A percentile compares a stretch with the other conserved stretches of the same genome.
Conservation (phyloP, 2,329 filamentous ascomycete genomes). For the Fusarium mangiferae region DNA sequence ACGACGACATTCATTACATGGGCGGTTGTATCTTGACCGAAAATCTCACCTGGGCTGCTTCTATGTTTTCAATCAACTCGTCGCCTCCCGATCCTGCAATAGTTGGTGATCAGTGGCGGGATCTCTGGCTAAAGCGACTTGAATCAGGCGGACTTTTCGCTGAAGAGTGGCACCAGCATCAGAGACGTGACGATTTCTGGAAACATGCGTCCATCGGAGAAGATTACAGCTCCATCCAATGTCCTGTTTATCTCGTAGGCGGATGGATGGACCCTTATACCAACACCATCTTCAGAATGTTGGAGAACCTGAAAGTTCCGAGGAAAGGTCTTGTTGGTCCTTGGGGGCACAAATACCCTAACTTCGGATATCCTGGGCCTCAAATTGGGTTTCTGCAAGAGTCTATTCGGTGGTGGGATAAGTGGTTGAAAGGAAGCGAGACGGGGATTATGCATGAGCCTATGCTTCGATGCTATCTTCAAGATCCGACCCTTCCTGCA, state of each 20-base stretch:
- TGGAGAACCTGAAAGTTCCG: neutral
- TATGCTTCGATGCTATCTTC: neutral
- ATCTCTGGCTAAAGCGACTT: neutral
- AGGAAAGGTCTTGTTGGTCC: conserved; percentile 10
- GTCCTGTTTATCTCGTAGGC: neutral
- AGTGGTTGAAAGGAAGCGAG: conserved; percentile 2
- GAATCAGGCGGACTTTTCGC: neutral
- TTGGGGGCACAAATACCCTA: conserved; percentile 4
- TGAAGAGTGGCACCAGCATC: conserved; percentile 1
- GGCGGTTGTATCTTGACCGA: conserved; percentile 5
- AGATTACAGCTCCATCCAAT: conserved; percentile 1
- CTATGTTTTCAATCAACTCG: conserved; percentile 3
- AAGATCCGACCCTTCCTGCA: neutral
- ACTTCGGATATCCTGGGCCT: neutral
- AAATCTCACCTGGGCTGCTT: conserved; percentile 7
- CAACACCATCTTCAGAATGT: conserved; percentile 12
- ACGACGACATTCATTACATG: conserved; percentile 14
- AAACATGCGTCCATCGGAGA: neutral
- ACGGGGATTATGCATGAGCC: conserved; percentile 5
- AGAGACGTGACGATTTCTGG: neutral
- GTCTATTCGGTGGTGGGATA: conserved; percentile 1
- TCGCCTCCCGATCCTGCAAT: conserved; percentile 4
- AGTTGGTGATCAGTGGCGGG: conserved; percentile 1
- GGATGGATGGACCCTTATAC: conserved; percentile 16
- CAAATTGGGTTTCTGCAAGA: conserved; percentile 8